These are phyloP conservation scores for Cladosporium austrohemisphaericum DNA, from an alignment of 2,329 filamentous ascomycete species.

Conservation along the genomic window DNA sequence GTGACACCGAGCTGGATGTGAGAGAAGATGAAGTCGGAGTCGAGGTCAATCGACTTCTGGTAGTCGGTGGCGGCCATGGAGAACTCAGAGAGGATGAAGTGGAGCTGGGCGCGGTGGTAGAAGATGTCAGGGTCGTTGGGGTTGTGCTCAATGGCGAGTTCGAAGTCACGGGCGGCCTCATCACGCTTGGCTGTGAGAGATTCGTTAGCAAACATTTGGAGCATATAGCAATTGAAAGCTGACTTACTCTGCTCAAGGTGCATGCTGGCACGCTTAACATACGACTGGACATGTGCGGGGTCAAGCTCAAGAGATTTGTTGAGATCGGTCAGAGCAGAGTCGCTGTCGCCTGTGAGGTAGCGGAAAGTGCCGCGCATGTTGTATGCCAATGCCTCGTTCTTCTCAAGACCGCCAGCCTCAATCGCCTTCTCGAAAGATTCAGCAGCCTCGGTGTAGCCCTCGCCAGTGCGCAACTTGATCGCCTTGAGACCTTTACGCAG, in stretches of 20 bases:
- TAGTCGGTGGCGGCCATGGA: slow-evolving; percentile 95
- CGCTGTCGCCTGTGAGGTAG: slow-evolving; percentile 85
- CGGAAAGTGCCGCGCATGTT: slow-evolving; percentile 96
- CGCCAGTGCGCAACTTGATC: slow-evolving; percentile 79
- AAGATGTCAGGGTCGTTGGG: slow-evolving; percentile 91
- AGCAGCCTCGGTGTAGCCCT: slow-evolving; percentile 87
- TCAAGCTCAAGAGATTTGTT: slow-evolving; percentile 91
- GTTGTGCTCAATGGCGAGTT: slow-evolving; percentile 78
- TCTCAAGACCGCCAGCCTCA: slow-evolving; percentile 72
- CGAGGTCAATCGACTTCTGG: slow-evolving; percentile 97
- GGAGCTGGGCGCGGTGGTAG: slow-evolving; percentile 96
- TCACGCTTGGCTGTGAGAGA: slow-evolving; percentile 65
- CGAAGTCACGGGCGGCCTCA: slow-evolving; percentile 84
- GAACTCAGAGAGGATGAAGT: slow-evolving; percentile 96
- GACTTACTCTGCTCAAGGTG: slow-evolving; percentile 79
- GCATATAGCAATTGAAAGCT: not conserved
- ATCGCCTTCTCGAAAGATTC: slow-evolving; percentile 83
- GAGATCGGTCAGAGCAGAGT: slow-evolving; percentile 76
- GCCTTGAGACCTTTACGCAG: slow-evolving; percentile 77
- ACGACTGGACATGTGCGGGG: slow-evolving; percentile 85
- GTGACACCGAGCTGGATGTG: slow-evolving; percentile 99
- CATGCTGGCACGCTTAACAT: slow-evolving; percentile 98
- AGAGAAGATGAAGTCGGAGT: slow-evolving; percentile 95
- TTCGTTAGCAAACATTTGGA: slow-evolving; percentile 24
- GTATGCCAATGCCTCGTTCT: slow-evolving; percentile 85